A percentile compares a stretch with the other conserved stretches of the same genome.
Conservation (phyloP, 129 eudicot genomes). For the Saposhnikovia divaricata region DNA sequence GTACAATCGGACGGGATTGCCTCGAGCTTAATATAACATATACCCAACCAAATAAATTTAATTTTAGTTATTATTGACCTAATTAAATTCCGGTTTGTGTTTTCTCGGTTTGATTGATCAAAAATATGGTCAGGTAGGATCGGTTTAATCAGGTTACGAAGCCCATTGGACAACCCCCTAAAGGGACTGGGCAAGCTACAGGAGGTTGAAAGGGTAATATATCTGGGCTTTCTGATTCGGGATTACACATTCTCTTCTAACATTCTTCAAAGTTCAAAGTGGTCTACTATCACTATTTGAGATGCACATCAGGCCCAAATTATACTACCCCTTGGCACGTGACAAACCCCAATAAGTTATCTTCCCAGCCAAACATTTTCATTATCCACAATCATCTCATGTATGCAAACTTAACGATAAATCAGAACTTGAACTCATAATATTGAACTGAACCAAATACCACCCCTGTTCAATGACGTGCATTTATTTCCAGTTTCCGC, state of each 20-base stretch:
- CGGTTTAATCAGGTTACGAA: too few relatives aligned
- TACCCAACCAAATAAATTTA: too few relatives aligned
- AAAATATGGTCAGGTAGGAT: too few relatives aligned
- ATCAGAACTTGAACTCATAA: background rate
- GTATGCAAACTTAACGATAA: background rate
- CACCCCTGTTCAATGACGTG: constrained; percentile 23
- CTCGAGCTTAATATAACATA: too few relatives aligned
- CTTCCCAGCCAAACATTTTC: background rate
- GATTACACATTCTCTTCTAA: background rate
- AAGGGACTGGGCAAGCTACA: too few relatives aligned
- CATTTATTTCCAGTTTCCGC: constrained; percentile 14
- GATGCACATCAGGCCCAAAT: background rate
- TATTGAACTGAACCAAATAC: background rate
- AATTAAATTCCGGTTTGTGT: too few relatives aligned
- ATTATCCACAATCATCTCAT: background rate
- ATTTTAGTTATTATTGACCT: too few relatives aligned
- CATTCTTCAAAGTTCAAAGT: background rate
- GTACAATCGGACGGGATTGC: too few relatives aligned
- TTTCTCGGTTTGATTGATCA: too few relatives aligned
- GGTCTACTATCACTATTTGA: background rate
- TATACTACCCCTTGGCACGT: background rate
- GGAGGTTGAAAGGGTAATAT: too few relatives aligned
- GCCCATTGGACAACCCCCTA: too few relatives aligned
- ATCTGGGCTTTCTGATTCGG: background rate
- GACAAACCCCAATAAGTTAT: background rate